Base-by-base conservation (phyloP, 371 early-diverging fungal species). In the Saksenaea vasiformis region DNA sequence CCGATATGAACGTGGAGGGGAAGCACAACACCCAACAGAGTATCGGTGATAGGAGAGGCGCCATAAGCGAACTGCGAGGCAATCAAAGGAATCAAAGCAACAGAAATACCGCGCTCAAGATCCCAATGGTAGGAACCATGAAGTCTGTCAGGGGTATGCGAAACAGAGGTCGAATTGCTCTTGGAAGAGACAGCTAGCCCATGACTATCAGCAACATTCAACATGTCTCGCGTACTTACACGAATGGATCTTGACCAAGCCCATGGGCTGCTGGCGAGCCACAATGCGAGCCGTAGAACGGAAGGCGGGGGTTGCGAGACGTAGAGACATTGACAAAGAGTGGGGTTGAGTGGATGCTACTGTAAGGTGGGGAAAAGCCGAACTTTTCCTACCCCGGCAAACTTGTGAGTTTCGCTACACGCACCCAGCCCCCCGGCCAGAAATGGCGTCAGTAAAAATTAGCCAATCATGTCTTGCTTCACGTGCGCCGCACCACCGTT, bases 1-100 rank as follows among this genome's bases (percentile, higher is more conserved):
- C 96, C 96, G 60, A 96, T 85, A 81, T 97, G 94, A 59, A 85
- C 73, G 83, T 98, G 98, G 55, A 96, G 63, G 53, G 97, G 97
- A 62, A 97, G 71, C 65, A 94, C 90, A 54, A 95, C 86, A 56
- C 95, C 96, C 65, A 98, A 78, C 34, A 87, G 84, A 72, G 95
- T 85, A 74, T 98, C 97, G 74, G 92, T 90, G 64, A 91, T 79
- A 24, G 95, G 91, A 69, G 89, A 84, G 35, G 95, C 85, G 36
- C 97, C 97, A 43, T 83, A 79, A 60, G 90, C 67, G 39, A 92
- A 77, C 56, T 94, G 90, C 26, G 88, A 82, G 24, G 83, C 90
- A 55, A 95, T 72, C 38, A 96, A 74, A 53, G 97, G 96, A 54
- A 94, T 72, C 66, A 91, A 72, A 36, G 90, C 85, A 57, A 92